Conservation (phyloP, 345 rosid species). For the Melaleuca quinquenervia region DNA sequence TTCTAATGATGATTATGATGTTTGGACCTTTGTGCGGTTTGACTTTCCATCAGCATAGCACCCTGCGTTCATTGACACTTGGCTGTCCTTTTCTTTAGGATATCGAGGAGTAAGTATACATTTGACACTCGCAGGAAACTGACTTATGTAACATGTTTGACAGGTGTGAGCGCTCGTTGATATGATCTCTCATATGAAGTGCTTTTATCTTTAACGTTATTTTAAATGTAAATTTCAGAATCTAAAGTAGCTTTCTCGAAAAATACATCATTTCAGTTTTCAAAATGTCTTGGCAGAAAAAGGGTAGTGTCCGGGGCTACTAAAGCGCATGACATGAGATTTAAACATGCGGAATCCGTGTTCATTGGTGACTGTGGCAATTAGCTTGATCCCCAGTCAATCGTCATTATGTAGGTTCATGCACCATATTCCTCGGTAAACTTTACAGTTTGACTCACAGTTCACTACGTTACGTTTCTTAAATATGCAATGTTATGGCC, state of each 20-base stretch:
- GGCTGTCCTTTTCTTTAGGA: neutral
- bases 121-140: neutral
- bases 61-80: neutral
- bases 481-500: neutral
- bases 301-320: neutral
- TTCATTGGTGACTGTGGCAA: neutral
- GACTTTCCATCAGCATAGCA: neutral
- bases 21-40: neutral
- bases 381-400: neutral
- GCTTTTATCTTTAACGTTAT: too few relatives aligned
- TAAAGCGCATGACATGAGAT: neutral
- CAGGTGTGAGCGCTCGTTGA: neutral
- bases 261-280: neutral
- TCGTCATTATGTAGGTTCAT: accelerated
- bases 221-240: neutral
- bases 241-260: neutral
- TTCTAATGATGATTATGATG: neutral
- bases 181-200: neutral
- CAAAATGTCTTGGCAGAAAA: neutral
- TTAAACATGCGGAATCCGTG: neutral
- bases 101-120: neutral
- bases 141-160: neutral
- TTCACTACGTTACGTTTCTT: neutral
- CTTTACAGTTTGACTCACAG: neutral
- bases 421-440: neutral